A percentile compares a stretch with the other conserved stretches of the same genome.
Conservation (phyloP, 257 asterid genomes). For the Solanum sitiens region DNA sequence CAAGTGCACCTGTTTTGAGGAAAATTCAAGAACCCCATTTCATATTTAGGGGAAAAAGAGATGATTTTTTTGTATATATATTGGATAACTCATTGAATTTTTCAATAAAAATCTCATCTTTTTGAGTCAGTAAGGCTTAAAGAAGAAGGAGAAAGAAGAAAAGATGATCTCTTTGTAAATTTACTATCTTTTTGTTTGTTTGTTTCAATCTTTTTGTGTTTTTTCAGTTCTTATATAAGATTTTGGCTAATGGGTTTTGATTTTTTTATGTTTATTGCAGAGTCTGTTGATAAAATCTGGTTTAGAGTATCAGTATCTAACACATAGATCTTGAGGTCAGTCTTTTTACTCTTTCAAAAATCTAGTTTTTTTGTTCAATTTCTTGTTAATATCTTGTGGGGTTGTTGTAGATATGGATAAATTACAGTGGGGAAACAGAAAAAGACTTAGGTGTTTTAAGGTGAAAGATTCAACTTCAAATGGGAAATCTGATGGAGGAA, state of each 20-base stretch:
- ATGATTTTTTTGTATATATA: neutral
- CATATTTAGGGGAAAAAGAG: neutral
- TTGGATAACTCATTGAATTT: neutral
- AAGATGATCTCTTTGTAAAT: neutral
- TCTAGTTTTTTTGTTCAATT: neutral
- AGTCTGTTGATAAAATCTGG: neutral
- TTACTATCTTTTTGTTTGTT: neutral
- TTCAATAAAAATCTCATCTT: neutral
- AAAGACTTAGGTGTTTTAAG: constrained; percentile 25
- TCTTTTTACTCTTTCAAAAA: neutral
- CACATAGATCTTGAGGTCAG: neutral
- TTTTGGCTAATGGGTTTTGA: neutral
- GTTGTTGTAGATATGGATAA: constrained; percentile 14
- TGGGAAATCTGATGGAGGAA: constrained; percentile 16
- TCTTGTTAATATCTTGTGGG: neutral
- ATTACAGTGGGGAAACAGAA: constrained; percentile 35
- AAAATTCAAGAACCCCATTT: neutral
- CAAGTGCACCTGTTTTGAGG: neutral
- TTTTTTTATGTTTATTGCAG: neutral
- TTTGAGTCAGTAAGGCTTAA: neutral
- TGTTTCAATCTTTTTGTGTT: neutral
- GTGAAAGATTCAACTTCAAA: constrained; percentile 18
- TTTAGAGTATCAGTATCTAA: neutral
- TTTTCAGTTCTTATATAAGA: neutral
- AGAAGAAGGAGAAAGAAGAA: neutral